Percentiles rank a stretch among this genome's conserved stretches.
These are phyloP conservation scores for Sporobolomyces roseus DNA, from an alignment of 768 basidiomycete species.

Conservation along the genomic window DNA sequence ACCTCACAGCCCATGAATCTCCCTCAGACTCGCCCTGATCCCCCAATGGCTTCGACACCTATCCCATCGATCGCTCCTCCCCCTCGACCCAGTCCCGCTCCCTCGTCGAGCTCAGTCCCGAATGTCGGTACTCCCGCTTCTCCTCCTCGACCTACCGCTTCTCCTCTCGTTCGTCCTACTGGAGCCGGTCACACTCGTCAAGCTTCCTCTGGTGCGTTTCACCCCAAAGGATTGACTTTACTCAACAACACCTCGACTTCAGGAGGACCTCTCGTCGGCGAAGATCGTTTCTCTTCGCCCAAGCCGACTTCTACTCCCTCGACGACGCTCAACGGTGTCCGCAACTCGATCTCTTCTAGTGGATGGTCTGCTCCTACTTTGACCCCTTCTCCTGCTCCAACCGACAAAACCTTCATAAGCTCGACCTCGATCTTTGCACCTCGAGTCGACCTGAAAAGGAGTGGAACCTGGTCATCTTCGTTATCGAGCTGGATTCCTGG, in stretches of 20 bases:
- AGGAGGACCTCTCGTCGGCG: neutral
- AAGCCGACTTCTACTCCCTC: conserved; percentile 5
- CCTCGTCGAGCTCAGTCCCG: neutral
- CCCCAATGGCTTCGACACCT: neutral
- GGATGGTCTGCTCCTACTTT: neutral
- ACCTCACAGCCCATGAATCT: too few species aligned
- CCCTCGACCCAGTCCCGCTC: neutral
- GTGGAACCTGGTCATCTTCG: conserved; percentile 12
- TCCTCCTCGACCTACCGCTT: too few species aligned
- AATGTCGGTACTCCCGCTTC: neutral
- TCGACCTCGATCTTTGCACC: conserved; percentile 7
- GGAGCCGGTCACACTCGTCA: neutral
- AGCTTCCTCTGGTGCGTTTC: neutral
- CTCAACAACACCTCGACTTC: neutral
- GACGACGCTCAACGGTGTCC: neutral
- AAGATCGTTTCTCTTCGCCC: conserved; percentile 12
- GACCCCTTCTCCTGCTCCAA: conserved; percentile 2
- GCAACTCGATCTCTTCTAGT: neutral
- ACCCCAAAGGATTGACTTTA: neutral
- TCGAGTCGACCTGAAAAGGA: conserved; percentile 24
- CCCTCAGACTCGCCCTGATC: neutral
- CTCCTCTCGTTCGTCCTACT: neutral
- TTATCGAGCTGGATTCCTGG: conserved; percentile 10
- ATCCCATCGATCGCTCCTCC: conserved; percentile 10
- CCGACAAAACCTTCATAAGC: neutral